Evolutionary conservation across 257 asterid genomes (phyloP).

Genomic region (Fraxinus excelsior): DNA sequence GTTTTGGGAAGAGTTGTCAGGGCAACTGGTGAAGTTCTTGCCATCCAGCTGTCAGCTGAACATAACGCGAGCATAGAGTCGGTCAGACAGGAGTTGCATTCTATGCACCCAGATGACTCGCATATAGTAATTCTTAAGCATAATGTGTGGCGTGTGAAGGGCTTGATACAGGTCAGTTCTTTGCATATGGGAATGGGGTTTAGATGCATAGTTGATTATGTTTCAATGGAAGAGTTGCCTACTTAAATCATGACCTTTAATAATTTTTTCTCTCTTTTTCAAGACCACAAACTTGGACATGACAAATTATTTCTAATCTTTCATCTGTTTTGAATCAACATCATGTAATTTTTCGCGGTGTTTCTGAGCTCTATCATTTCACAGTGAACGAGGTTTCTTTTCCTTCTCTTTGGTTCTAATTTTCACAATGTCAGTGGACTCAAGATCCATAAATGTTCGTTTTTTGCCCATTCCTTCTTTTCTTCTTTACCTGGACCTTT

Average conservation of each 20-base stretch:
- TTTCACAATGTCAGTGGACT: not conserved
- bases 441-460: not conserved
- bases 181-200: not conserved
- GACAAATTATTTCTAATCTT: not conserved
- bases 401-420: not conserved
- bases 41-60: slow-evolving; percentile 49
- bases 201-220: not conserved
- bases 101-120: slow-evolving; percentile 52
- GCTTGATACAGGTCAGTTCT: slow-evolving; percentile 48
- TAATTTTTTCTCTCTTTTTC: not conserved
- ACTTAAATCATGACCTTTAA: not conserved
- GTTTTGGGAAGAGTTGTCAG: slow-evolving; percentile 48
- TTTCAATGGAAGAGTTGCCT: not conserved
- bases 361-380: not conserved
- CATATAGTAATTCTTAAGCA: slow-evolving; percentile 51
- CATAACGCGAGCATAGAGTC: slow-evolving; percentile 55
- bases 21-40: slow-evolving; percentile 51
- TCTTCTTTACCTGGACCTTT: not conserved
- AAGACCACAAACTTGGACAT: not conserved
- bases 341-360: not conserved
- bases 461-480: not conserved
- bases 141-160: slow-evolving; percentile 59
- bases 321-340: not conserved
- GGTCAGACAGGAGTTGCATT: slow-evolving; percentile 49
- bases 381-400: not conserved